These are phyloP conservation scores for Kwoniella shandongensis DNA, from an alignment of 768 basidiomycete species.

Conservation along the genomic window DNA sequence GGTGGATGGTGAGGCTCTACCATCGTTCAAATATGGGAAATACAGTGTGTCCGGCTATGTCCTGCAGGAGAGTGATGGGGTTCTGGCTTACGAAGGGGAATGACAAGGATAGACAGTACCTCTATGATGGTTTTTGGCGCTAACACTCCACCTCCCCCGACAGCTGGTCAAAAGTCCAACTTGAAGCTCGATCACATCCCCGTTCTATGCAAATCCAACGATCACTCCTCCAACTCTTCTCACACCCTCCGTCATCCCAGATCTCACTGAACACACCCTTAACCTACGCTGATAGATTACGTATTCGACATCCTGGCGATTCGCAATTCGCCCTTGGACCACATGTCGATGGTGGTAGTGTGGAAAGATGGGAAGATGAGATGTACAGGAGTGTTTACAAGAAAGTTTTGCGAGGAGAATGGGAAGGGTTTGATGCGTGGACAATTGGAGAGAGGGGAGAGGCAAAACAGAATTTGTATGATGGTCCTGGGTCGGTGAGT, in stretches of 20 bases:
- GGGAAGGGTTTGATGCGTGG: constrained; percentile 45
- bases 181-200: constrained; percentile 68
- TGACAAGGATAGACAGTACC: too few species aligned
- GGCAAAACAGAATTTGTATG: constrained; percentile 59
- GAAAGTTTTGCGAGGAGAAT: constrained; percentile 58
- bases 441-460: constrained; percentile 25
- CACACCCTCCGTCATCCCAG: constrained; percentile 54
- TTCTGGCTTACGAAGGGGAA: too few species aligned
- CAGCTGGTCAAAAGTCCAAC: constrained; percentile 64
- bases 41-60: too few species aligned
- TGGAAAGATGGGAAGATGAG: constrained; percentile 62
- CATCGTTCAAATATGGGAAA: not conserved
- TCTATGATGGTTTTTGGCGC: too few species aligned
- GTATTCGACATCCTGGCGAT: constrained; percentile 73
- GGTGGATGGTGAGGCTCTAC: too few species aligned
- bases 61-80: not conserved
- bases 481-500: constrained; percentile 53
- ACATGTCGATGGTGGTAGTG: constrained; percentile 67
- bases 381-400: constrained; percentile 56
- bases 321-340: constrained; percentile 67
- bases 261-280: constrained; percentile 63
- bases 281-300: constrained; percentile 74
- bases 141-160: too few species aligned
- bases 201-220: constrained; percentile 62
- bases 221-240: constrained; percentile 62